A percentile compares a stretch with the other conserved stretches of the same genome.
These are phyloP conservation scores for Kodamaea laetipori DNA, from an alignment of 805 yeast species.

Conservation along the genomic window DNA sequence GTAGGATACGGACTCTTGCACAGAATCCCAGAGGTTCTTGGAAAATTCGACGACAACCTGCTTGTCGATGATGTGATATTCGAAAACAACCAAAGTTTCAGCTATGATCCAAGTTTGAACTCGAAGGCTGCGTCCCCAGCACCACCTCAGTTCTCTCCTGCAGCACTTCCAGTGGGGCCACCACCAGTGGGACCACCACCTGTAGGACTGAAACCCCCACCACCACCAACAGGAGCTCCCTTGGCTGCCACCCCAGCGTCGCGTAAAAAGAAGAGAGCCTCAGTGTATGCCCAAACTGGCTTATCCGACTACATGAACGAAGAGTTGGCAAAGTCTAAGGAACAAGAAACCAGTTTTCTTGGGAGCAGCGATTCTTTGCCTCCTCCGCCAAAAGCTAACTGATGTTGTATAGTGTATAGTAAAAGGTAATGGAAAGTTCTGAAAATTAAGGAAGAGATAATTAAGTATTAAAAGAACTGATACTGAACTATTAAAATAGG, in stretches of 20 bases:
- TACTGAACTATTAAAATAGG: too few species aligned
- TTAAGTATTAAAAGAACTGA: too few species aligned
- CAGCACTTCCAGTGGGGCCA: slow-evolving; percentile 16
- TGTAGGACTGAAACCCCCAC: slow-evolving; percentile 14
- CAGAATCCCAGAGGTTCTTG: slow-evolving; percentile 70
- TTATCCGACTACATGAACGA: slow-evolving; percentile 46
- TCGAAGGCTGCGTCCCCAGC: slow-evolving; percentile 10
- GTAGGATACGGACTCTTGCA: slow-evolving; percentile 93
- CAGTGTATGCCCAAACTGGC: slow-evolving; percentile 24
- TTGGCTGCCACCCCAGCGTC: slow-evolving; percentile 21
- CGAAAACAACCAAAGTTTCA: slow-evolving; percentile 26
- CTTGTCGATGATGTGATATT: slow-evolving; percentile 37
- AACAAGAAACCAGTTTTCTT: slow-evolving; percentile 25
- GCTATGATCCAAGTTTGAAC: slow-evolving; percentile 18
- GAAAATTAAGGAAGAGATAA: too few species aligned
- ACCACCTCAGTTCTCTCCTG: slow-evolving; percentile 6
- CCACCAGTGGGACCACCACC: slow-evolving; percentile 10
- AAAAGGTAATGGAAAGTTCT: too few species aligned
- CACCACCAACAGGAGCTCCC: slow-evolving; percentile 17
- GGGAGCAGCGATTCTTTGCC: slow-evolving; percentile 26
- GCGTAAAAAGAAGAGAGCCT: slow-evolving; percentile 32
- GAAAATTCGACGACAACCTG: slow-evolving; percentile 46
- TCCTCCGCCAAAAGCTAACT: slow-evolving; percentile 30
- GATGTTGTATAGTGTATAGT: slow-evolving; percentile 9
- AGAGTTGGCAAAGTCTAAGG: slow-evolving; percentile 44